Evolutionary conservation across 495 filamentous ascomycete species (phyloP).

Genomic region (Umbilicaria muhlenbergii): DNA sequence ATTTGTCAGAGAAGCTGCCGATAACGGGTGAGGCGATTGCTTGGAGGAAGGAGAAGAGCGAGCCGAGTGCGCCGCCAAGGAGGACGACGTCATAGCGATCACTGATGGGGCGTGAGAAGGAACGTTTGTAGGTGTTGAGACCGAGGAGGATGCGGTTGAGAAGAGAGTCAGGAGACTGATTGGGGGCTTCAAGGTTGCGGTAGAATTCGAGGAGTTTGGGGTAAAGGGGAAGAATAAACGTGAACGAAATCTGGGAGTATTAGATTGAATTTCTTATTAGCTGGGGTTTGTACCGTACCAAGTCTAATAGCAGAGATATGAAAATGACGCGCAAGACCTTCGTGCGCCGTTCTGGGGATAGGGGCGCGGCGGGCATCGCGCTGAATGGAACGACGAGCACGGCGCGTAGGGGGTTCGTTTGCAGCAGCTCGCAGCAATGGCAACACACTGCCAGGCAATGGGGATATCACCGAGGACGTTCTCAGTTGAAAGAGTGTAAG

Average conservation of each 20-base stretch:
- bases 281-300: slow-evolving; percentile 28
- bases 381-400: neutral
- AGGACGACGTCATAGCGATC: slow-evolving; percentile 95
- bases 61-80: slow-evolving; percentile 85
- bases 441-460: no score
- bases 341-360: slow-evolving; percentile 38
- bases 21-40: slow-evolving; percentile 88
- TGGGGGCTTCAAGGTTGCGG: slow-evolving; percentile 46
- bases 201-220: slow-evolving; percentile 93
- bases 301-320: slow-evolving; percentile 53
- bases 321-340: slow-evolving; percentile 70
- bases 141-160: slow-evolving; percentile 65
- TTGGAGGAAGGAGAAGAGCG: slow-evolving; percentile 84
- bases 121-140: slow-evolving; percentile 88
- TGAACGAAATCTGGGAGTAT: slow-evolving; percentile 56
- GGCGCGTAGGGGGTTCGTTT: no score
- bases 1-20: slow-evolving; percentile 70
- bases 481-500: no score
- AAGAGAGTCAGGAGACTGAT: slow-evolving; percentile 40
- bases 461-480: no score
- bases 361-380: slow-evolving; percentile 10
- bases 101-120: slow-evolving; percentile 86
- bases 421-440: no score
- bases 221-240: slow-evolving; percentile 96
- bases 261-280: neutral